Evolutionary conservation across 208 protist genomes (phyloP), one percentile per base, ranked within the genome.

Genomic region (Tritrichomonas musculus): DNA sequence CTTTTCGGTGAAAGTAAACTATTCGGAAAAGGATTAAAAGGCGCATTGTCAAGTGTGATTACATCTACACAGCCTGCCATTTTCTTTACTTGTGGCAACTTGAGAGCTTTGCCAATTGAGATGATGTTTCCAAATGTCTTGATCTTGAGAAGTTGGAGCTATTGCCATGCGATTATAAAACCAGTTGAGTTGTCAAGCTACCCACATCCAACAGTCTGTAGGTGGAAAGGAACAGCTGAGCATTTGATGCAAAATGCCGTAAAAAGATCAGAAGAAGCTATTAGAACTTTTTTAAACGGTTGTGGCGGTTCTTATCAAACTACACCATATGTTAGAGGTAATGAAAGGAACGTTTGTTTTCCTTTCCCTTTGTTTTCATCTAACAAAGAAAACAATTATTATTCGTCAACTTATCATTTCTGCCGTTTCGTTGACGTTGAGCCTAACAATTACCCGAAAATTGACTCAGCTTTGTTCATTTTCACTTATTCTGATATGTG

Each of bases 401-500:
- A 88, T 49, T 39, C 27, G 39, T 20, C 44, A 17, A 88, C 53
- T n/a, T 88, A 53, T 36, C 27, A 8, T 69, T 69, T 69, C 11
- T 69, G 64, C 30, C 17, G 30, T 69, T 69, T 69, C 25, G 64
- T 69, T 33, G 64, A 69, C 30, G 64, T 69, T 8, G 22, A 33
- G 11, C 64, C 64, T 5, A 69, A 69, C 27, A 33, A 17, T 33
- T 69, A n/a, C 27, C 64, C 64, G 64, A 69, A 69, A n/a, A 69
- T 69, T 69, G 11, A 5, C 53, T 82, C 73, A 47, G 4, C 17
- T 44, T 41, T 82, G 30, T 88, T 44, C 47, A 39, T 88, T 55
- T 88, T 88, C 47, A 88, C 77, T 36, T 88, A 88, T 20, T 20
- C 77, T 1, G 77, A 88, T 36, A 57, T 88, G 77, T 88, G 77